A percentile compares a stretch with the other conserved stretches of the same genome.
Conservation (phyloP, 2,329 filamentous ascomycete genomes). For the Diaporthe humulicola region DNA sequence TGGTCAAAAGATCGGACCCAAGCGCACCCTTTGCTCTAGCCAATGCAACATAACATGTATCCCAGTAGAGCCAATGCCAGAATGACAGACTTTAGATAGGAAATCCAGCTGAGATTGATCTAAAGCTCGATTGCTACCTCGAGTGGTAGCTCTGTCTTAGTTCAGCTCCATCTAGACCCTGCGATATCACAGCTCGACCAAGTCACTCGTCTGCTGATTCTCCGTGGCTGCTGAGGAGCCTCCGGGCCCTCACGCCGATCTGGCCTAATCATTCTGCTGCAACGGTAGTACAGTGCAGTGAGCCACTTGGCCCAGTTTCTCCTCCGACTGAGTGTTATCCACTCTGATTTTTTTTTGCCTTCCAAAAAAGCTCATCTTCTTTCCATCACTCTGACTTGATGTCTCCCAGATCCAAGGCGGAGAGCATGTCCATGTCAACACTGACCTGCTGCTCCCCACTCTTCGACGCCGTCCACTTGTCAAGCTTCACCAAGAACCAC, state of each 20-base stretch:
- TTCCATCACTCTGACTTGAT: background rate
- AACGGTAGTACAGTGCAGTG: background rate
- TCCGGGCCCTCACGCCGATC: background rate
- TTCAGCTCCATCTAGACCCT: background rate
- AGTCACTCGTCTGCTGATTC: background rate
- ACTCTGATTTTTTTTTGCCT: background rate
- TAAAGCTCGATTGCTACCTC: background rate
- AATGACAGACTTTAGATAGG: background rate
- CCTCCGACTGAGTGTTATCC: background rate
- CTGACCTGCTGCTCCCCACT: background rate
- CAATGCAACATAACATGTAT: background rate
- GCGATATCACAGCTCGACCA: background rate
- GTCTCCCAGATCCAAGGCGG: background rate
- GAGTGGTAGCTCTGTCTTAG: background rate
- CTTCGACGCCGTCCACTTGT: background rate
- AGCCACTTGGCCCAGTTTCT: background rate
- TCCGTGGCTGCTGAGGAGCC: background rate
- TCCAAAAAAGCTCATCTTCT: background rate
- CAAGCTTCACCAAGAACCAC: background rate
- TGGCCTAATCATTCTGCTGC: background rate
- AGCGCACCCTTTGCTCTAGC: background rate
- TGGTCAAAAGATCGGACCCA: no score
- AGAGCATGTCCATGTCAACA: constrained; percentile 9
- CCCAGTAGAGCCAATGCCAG: background rate
- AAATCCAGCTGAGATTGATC: background rate